Conservation (phyloP, 192 early-diverging fungal genomes). For the Linnemannia zychae region DNA sequence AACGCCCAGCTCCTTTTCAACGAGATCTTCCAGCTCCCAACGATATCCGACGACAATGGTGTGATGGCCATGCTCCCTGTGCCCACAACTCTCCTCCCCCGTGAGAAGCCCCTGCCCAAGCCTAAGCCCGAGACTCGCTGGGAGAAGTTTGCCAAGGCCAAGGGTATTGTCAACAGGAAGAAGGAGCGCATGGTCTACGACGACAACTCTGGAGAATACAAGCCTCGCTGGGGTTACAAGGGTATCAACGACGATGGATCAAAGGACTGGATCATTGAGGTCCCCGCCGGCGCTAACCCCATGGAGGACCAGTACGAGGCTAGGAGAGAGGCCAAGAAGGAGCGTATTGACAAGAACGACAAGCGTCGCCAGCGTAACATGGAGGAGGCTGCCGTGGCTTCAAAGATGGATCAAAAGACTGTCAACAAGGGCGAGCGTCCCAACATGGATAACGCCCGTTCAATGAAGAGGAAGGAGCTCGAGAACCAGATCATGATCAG, state of each 20-base stretch:
- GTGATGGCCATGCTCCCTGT: slow-evolving; percentile 85
- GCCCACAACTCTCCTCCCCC: slow-evolving; percentile 76
- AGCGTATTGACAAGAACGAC: slow-evolving; percentile 88
- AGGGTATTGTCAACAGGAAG: slow-evolving; percentile 93
- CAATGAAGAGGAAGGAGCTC: slow-evolving; percentile 80
- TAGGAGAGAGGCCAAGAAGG: slow-evolving; percentile 87
- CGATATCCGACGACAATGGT: slow-evolving; percentile 75
- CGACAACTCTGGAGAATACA: slow-evolving; percentile 85
- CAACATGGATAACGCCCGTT: slow-evolving; percentile 65
- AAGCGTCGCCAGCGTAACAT: slow-evolving; percentile 88
- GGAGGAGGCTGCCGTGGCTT: slow-evolving; percentile 79
- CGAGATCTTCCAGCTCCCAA: slow-evolving; percentile 85
- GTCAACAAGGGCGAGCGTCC: slow-evolving; percentile 59
- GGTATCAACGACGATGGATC: slow-evolving; percentile 81
- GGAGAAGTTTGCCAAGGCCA: slow-evolving; percentile 98
- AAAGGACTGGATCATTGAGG: slow-evolving; percentile 95
- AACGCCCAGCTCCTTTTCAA: slow-evolving; percentile 90
- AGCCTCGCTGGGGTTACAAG: slow-evolving; percentile 92
- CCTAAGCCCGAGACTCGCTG: slow-evolving; percentile 93
- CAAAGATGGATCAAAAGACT: slow-evolving; percentile 64
- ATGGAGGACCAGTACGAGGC: slow-evolving; percentile 90
- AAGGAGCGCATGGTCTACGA: slow-evolving; percentile 88
- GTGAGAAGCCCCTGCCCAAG: slow-evolving; percentile 95
- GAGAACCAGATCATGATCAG: slow-evolving; percentile 79
- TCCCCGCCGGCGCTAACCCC: slow-evolving; percentile 85